phyloP scores from a whole-genome alignment of 148 eudicot genomes.

The Cornus florida region DNA sequence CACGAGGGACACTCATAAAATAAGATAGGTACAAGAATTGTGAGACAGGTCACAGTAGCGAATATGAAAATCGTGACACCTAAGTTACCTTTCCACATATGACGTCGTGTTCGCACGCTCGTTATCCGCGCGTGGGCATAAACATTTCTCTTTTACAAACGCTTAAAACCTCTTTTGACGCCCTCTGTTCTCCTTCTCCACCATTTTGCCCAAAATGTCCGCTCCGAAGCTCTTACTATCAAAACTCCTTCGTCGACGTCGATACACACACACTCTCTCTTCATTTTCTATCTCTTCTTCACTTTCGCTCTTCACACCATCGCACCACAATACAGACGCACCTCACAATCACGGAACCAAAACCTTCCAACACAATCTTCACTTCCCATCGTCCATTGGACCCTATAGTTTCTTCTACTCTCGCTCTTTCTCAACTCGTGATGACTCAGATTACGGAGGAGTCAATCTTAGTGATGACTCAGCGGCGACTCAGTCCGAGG shows the following conservation, averaged over 20 bases:
- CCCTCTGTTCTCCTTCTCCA: neutral
- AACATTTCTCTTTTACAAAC: too few relatives aligned
- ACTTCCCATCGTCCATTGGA: neutral
- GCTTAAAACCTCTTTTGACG: neutral
- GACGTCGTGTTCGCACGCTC: too few relatives aligned
- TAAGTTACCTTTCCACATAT: too few relatives aligned
- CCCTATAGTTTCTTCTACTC: slow-evolving; percentile 7
- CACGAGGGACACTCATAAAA: too few relatives aligned
- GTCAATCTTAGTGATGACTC: slow-evolving; percentile 25
- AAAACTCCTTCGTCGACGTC: slow-evolving; percentile 16
- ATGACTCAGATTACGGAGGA: slow-evolving; percentile 7
- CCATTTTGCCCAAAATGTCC: slow-evolving; percentile 30
- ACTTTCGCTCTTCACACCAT: neutral
- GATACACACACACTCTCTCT: slow-evolving; percentile 2
- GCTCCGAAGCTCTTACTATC: slow-evolving; percentile 21
- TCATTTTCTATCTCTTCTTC: neutral
- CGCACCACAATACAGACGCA: neutral
- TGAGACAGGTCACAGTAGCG: too few relatives aligned
- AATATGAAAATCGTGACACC: too few relatives aligned
- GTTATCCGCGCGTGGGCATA: too few relatives aligned
- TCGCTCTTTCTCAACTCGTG: slow-evolving; percentile 38
- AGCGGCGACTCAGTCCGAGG: slow-evolving; percentile 27
- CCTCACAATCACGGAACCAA: neutral
- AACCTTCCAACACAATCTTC: neutral
- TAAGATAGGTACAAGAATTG: too few relatives aligned